phyloP scores from a whole-genome alignment of 768 basidiomycete species.

The Calocera viscosa region DNA sequence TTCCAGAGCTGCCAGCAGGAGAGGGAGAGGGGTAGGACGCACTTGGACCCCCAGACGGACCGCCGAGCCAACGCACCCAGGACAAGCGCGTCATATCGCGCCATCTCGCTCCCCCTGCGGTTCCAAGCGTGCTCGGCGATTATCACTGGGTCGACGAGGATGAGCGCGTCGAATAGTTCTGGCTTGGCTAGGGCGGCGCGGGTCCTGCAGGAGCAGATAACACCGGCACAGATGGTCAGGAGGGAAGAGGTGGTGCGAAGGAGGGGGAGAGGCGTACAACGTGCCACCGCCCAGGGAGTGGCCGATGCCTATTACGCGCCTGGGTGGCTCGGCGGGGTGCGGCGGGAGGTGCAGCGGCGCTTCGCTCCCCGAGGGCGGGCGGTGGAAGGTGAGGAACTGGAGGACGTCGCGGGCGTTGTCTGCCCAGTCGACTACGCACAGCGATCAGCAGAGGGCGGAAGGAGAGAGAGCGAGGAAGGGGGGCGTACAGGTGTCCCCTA shows the following conservation, averaged over 20 bases:
- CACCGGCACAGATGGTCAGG: not conserved
- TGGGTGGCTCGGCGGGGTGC: constrained; percentile 46
- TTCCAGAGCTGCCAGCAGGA: not conserved
- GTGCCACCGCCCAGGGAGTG: constrained; percentile 79
- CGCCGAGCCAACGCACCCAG: constrained; percentile 46
- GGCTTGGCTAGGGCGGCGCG: constrained; percentile 54
- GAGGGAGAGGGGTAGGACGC: constrained; percentile 11
- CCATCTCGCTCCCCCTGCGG: not conserved
- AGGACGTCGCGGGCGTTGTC: constrained; percentile 68
- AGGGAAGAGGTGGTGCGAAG: constrained; percentile 11
- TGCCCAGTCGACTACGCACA: constrained; percentile 52
- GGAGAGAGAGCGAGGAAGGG: not conserved
- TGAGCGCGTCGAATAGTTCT: constrained; percentile 52
- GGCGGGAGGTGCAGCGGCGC: constrained; percentile 26
- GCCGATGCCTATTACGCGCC: constrained; percentile 48
- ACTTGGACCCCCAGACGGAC: constrained; percentile 52
- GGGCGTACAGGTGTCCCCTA: constrained; percentile 48
- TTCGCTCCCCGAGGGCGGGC: constrained; percentile 35
- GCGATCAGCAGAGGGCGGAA: not conserved
- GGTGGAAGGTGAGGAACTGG: constrained; percentile 56
- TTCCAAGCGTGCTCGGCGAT: constrained; percentile 16
- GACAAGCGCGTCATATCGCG: constrained; percentile 14
- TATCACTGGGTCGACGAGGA: constrained; percentile 73
- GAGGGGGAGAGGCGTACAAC: constrained; percentile 50
- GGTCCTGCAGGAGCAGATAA: constrained; percentile 40